Conservation (phyloP, 2,329 filamentous ascomycete genomes). For the Xylaria arbuscula region DNA sequence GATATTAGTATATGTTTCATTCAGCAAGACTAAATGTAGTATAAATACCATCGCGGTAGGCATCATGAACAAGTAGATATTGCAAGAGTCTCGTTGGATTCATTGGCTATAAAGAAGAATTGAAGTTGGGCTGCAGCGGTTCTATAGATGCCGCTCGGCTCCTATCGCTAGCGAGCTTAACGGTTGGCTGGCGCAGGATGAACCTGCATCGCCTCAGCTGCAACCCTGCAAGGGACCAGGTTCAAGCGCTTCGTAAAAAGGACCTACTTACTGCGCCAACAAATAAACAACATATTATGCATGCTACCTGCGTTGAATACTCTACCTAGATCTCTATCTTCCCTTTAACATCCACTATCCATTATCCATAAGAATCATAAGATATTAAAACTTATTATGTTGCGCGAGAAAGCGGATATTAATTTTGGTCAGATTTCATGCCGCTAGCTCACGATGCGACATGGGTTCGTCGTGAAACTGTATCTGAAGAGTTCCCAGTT, state of each 20-base stretch:
- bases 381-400: not conserved
- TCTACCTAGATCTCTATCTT: not conserved
- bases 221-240: conserved; percentile 1
- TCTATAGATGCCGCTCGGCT: not conserved
- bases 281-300: not conserved
- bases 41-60: not conserved
- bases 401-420: not conserved
- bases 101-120: not conserved
- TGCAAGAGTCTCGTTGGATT: not conserved
- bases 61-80: not conserved
- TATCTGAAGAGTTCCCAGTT: conserved; percentile 23
- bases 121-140: not conserved
- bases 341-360: not conserved
- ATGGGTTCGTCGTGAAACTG: conserved; percentile 24
- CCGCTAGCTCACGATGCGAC: not conserved
- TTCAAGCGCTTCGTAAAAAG: conserved; percentile 3
- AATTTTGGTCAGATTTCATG: conserved; percentile 12
- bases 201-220: conserved; percentile 10
- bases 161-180: not conserved
- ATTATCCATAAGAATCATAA: not conserved
- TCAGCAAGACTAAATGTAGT: not conserved
- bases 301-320: not conserved
- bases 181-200: conserved; percentile 6
- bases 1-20: not conserved
- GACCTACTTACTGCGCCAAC: not conserved